A percentile compares a stretch with the other conserved stretches of the same genome.
phyloP scores from a whole-genome alignment of 2,329 filamentous ascomycete genomes.

The Pseudocercospora vitis region DNA sequence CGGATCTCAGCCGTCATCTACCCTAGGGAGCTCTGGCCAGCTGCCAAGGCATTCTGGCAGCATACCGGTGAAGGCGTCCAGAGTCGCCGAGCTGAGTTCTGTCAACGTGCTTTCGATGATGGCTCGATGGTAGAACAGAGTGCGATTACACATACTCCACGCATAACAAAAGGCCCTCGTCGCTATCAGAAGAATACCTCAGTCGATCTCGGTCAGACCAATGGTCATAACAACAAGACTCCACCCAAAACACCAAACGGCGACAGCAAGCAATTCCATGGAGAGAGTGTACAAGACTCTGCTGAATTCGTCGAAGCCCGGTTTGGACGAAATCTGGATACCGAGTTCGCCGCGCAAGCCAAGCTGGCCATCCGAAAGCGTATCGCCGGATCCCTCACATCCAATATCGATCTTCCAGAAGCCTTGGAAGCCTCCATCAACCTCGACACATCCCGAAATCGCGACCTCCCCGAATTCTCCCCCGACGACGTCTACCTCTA shows the following conservation, averaged over 20 bases:
- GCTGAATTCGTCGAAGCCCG: slow-evolving; percentile 86
- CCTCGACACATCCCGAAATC: slow-evolving; percentile 37
- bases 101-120: slow-evolving; percentile 70
- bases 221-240: slow-evolving; percentile 27
- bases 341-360: slow-evolving; percentile 75
- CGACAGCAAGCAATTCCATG: slow-evolving; percentile 26
- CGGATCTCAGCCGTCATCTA: slow-evolving; percentile 63
- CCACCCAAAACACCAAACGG: slow-evolving; percentile 14
- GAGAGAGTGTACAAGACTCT: slow-evolving; percentile 61
- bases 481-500: slow-evolving; percentile 89
- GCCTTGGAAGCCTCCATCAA: slow-evolving; percentile 50
- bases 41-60: slow-evolving; percentile 96
- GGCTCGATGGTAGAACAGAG: slow-evolving; percentile 60
- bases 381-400: slow-evolving; percentile 81
- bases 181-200: slow-evolving; percentile 71
- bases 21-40: slow-evolving; percentile 62
- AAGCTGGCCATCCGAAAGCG: slow-evolving; percentile 81
- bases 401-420: slow-evolving; percentile 66
- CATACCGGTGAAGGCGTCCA: slow-evolving; percentile 92
- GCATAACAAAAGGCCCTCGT: slow-evolving; percentile 67
- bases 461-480: slow-evolving; percentile 62
- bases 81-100: slow-evolving; percentile 88
- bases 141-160: slow-evolving; percentile 39
- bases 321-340: slow-evolving; percentile 85
- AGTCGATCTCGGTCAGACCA: slow-evolving; percentile 41